Conservation (phyloP, 768 basidiomycete genomes). For the Boletus sp. region DNA sequence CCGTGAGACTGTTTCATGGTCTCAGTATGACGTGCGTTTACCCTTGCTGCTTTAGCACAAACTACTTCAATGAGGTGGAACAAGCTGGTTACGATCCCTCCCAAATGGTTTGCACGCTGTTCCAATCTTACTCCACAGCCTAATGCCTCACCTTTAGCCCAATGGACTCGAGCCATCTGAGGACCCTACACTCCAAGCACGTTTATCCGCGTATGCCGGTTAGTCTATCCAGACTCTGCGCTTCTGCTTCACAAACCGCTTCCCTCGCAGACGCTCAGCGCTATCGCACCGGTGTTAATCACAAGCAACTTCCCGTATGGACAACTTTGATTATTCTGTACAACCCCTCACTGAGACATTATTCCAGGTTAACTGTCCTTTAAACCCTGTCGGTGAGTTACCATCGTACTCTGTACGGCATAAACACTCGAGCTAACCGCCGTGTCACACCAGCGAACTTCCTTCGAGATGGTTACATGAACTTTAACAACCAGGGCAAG, state of each 20-base stretch:
- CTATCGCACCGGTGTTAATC: conserved; percentile 39
- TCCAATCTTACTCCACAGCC: conserved; percentile 1
- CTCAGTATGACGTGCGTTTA: not conserved
- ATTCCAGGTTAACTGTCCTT: conserved; percentile 35
- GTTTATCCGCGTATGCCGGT: conserved; percentile 59
- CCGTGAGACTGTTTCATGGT: conserved; percentile 19
- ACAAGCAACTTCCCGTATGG: conserved; percentile 37
- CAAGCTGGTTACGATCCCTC: too few relatives aligned
- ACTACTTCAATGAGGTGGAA: too few relatives aligned
- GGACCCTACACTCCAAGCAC: conserved; percentile 57
- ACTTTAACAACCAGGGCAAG: conserved; percentile 34
- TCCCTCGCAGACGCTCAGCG: conserved; percentile 34
- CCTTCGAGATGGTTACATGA: conserved; percentile 39
- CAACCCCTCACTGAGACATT: not conserved
- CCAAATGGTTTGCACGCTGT: conserved; percentile 36
- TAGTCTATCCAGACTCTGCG: not conserved
- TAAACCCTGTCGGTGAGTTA: conserved; percentile 35
- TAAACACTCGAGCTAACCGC: not conserved
- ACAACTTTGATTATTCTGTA: not conserved
- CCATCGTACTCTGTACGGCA: too few relatives aligned
- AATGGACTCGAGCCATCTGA: conserved; percentile 48
- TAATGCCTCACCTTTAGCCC: too few relatives aligned
- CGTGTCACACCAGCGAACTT: conserved; percentile 31
- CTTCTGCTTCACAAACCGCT: not conserved
- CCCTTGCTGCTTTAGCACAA: conserved; percentile 7